These are phyloP conservation scores for Penstemon newberryi DNA, from an alignment of 257 asterid genomes.

Conservation along the genomic window DNA sequence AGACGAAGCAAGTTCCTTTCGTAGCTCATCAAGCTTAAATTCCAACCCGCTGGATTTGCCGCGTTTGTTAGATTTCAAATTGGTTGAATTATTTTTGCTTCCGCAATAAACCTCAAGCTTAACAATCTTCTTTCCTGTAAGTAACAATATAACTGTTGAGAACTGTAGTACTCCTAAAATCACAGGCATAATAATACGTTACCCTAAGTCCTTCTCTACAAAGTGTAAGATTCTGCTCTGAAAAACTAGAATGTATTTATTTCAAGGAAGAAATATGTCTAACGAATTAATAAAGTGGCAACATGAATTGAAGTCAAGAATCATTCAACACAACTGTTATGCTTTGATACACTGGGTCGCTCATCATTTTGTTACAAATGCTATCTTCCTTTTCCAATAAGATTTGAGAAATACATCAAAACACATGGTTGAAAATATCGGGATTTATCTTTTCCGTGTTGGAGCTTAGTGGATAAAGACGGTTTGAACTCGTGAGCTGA, in stretches of 20 bases:
- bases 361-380: too few species aligned
- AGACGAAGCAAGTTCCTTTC: slow-evolving; percentile 71
- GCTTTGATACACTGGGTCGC: too few species aligned
- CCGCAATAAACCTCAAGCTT: slow-evolving; percentile 64
- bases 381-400: too few species aligned
- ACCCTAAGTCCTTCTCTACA: slow-evolving; percentile 7
- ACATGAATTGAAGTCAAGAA: too few species aligned
- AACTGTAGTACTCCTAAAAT: slow-evolving; percentile 2
- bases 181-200: background rate
- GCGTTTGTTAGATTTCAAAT: slow-evolving; percentile 53
- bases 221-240: background rate
- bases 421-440: too few species aligned
- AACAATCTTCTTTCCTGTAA: slow-evolving; percentile 67
- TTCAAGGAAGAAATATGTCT: background rate
- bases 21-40: slow-evolving; percentile 76
- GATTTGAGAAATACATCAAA: too few species aligned
- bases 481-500: too few species aligned
- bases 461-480: too few species aligned
- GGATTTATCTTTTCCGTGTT: too few species aligned
- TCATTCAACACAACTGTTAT: too few species aligned
- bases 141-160: slow-evolving; percentile 4
- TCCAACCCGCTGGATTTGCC: slow-evolving; percentile 60
- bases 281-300: too few species aligned
- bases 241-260: background rate
- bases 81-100: slow-evolving; percentile 38